phyloP scores from a whole-genome alignment of 164 flowering plant genomes.

The Nymphaea colorata region DNA sequence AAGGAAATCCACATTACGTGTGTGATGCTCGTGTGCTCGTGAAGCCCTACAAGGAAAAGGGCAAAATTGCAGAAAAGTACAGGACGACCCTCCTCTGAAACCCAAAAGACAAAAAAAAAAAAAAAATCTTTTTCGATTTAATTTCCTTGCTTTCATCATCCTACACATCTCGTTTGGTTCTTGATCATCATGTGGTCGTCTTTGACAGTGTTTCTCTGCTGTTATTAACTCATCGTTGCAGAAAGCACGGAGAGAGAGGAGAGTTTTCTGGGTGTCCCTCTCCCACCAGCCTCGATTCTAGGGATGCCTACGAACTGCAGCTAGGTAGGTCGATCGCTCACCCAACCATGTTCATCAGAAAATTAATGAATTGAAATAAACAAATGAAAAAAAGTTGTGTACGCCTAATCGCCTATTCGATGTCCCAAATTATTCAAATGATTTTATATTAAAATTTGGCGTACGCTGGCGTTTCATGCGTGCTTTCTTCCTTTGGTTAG shows the following conservation, averaged over 20 bases:
- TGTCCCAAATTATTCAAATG: too few species aligned
- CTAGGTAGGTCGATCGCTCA: conserved; percentile 31
- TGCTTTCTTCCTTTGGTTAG: too few species aligned
- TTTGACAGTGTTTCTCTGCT: too few species aligned
- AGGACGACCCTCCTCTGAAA: conserved; percentile 4
- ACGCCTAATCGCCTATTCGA: too few species aligned
- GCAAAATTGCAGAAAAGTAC: conserved; percentile 82
- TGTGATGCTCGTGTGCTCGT: conserved; percentile 97
- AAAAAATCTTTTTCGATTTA: conserved; percentile 1
- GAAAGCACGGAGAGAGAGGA: conserved; percentile 43
- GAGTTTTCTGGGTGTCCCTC: conserved; percentile 53
- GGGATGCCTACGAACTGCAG: conserved; percentile 68
- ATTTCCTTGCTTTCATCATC: background rate
- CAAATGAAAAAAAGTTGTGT: background rate
- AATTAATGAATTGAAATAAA: background rate
- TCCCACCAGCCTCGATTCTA: conserved; percentile 61
- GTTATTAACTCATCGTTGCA: background rate
- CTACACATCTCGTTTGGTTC: background rate
- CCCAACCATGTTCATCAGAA: background rate
- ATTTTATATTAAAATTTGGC: too few species aligned
- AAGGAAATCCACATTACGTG: conserved; percentile 96
- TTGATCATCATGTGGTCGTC: background rate
- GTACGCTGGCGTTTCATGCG: background rate
- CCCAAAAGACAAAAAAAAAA: background rate
- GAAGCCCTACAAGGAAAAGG: conserved; percentile 99